phyloP scores from a whole-genome alignment of 768 basidiomycete species.

The Lactarius psammicola region DNA sequence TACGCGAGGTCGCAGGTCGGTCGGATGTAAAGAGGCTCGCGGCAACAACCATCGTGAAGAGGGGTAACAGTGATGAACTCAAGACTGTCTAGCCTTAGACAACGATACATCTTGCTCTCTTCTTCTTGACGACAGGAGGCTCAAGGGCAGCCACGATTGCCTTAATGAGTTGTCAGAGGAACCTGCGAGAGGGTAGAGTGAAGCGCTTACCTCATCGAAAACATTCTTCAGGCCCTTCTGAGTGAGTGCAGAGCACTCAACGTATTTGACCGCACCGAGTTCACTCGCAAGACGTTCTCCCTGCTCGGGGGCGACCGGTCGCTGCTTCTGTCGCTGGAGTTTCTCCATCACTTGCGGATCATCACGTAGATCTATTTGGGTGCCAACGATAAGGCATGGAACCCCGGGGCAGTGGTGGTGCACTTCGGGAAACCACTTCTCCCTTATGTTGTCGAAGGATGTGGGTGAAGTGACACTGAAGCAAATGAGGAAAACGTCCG shows the following conservation, averaged over 20 bases:
- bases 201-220: slow-evolving; percentile 87
- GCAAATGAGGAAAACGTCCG: slow-evolving; percentile 98
- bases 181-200: background rate
- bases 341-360: slow-evolving; percentile 93
- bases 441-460: slow-evolving; percentile 99
- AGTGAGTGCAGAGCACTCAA: slow-evolving; percentile 98
- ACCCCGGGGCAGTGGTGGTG: slow-evolving; percentile 99
- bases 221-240: slow-evolving; percentile 99
- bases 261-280: slow-evolving; percentile 97
- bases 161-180: slow-evolving; percentile 40
- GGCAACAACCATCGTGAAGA: slow-evolving; percentile 22
- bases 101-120: slow-evolving; percentile 76
- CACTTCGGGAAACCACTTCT: slow-evolving; percentile 99
- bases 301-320: slow-evolving; percentile 81
- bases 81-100: slow-evolving; percentile 53
- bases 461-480: slow-evolving; percentile 99
- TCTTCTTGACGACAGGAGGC: slow-evolving; percentile 90
- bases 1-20: slow-evolving; percentile 22
- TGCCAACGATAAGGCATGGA: slow-evolving; percentile 98
- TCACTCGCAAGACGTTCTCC: slow-evolving; percentile 95
- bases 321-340: slow-evolving; percentile 93
- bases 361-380: slow-evolving; percentile 95
- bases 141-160: slow-evolving; percentile 99
- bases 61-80: slow-evolving; percentile 26
- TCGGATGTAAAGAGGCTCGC: slow-evolving; percentile 25